Evolutionary conservation across 1,284 basidiomycete genomes (phyloP).

Genomic region (Afroboletus lepidellus): DNA sequence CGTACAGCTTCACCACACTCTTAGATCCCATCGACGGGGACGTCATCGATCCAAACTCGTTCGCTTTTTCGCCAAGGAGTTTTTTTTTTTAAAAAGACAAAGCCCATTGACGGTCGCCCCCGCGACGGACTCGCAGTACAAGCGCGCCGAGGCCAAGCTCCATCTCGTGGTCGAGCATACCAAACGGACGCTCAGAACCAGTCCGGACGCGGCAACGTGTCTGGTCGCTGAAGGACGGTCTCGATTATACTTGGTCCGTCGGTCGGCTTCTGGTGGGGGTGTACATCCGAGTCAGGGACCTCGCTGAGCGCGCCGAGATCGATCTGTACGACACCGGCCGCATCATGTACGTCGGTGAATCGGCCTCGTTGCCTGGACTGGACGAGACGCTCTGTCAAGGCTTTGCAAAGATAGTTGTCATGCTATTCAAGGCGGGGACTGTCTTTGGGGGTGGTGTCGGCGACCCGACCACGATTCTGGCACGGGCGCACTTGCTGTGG

Average conservation of each 20-base stretch:
- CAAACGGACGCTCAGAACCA: constrained; percentile 90
- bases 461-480: constrained; percentile 89
- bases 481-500: constrained; percentile 73
- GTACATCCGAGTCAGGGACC: constrained; percentile 56
- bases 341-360: constrained; percentile 89
- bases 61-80: constrained; percentile 92
- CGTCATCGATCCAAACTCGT: constrained; percentile 81
- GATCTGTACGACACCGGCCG: constrained; percentile 87
- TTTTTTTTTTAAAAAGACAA: constrained; percentile 98
- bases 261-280: constrained; percentile 84
- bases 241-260: constrained; percentile 91
- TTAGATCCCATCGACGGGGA: constrained; percentile 56
- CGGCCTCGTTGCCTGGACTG: constrained; percentile 83
- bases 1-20: constrained; percentile 35
- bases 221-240: constrained; percentile 92
- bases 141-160: constrained; percentile 91
- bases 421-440: constrained; percentile 63
- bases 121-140: constrained; percentile 58
- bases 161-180: constrained; percentile 93
- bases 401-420: constrained; percentile 67
- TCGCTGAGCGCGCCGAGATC: constrained; percentile 61
- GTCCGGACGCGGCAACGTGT: constrained; percentile 88
- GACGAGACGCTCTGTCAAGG: constrained; percentile 71
- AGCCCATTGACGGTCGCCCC: constrained; percentile 68
- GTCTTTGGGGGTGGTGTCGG: constrained; percentile 67